phyloP scores from a whole-genome alignment of 495 filamentous ascomycete species.

The Filosporella fistucella region DNA sequence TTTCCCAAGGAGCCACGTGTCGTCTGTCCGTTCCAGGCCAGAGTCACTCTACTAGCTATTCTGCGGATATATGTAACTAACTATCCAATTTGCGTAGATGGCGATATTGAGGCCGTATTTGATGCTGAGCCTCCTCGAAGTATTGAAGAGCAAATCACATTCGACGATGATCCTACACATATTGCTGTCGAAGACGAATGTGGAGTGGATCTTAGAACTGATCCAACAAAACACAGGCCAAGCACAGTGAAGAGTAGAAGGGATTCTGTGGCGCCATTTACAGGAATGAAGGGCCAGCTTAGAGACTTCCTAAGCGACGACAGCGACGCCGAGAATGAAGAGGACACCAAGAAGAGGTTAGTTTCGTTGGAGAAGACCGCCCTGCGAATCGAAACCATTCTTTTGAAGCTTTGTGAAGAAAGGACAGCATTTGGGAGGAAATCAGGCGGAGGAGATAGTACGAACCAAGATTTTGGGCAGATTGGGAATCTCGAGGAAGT shows the following conservation, averaged over 20 bases:
- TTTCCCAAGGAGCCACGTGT: too few species aligned
- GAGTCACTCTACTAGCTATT: too few species aligned
- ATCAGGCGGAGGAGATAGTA: too few species aligned
- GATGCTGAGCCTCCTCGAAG: constrained; percentile 57
- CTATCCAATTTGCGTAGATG: too few species aligned
- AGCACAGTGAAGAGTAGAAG: constrained; percentile 15
- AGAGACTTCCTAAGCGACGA: constrained; percentile 16
- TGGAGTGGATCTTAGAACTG: constrained; percentile 6
- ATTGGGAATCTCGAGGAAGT: too few species aligned
- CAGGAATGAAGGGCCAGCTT: constrained; percentile 21
- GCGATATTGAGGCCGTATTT: constrained; percentile 64
- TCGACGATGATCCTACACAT: constrained; percentile 21
- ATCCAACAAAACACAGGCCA: background rate
- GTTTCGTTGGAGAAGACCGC: constrained; percentile 27
- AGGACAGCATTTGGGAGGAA: too few species aligned
- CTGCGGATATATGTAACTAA: too few species aligned
- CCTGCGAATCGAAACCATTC: constrained; percentile 27
- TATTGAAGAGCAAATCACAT: constrained; percentile 33
- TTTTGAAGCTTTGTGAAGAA: constrained; percentile 20
- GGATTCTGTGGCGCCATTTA: constrained; percentile 28
- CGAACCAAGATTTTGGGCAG: too few species aligned
- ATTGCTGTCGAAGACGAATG: constrained; percentile 13
- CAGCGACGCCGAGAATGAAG: constrained; percentile 20
- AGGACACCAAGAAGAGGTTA: constrained; percentile 22
- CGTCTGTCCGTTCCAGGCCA: too few species aligned